Base-by-base conservation (phyloP, 306 rosid genomes). In the Vicia faba region DNA sequence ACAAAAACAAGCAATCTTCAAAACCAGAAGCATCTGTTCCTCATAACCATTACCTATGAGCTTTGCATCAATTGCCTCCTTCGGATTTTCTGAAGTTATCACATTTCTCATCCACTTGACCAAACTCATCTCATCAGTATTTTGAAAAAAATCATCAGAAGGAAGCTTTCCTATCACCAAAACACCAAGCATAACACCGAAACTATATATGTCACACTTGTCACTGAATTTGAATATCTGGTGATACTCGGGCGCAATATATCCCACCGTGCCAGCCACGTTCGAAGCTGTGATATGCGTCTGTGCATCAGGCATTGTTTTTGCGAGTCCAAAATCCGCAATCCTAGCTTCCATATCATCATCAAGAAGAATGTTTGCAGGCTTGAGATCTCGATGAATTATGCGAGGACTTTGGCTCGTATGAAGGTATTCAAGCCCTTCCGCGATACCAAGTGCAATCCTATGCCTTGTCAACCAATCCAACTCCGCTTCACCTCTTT, bases 321-420 rank as follows among this genome's bases (percentile, higher is more conserved):
- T 90, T 0, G 99, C 99, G 2, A 88, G 87, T 31, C 99, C 97
- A n/a, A 95, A 95, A 84, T 95, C 96, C 2, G 99, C 90, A 13
- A 95, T 90, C 4, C 99, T 65, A 8, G 97, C 99, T 53, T 88
- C 99, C 95, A 90, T 85, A 28, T 90, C 83, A 55, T 88, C 99
- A 4, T 95, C 99, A 1, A 95, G 87, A 48, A 95, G 85, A 41
- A 90, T 55, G 18, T 90, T 95, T 15, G 80, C 97, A 0, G 97
- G 92, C 83, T 88, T 85, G 64, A 95, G 85, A 76, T 88, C 97
- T 5, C 99, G 73, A 23, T 95, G 99, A 56, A 90, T 95, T 0
- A 95, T 95, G 8, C 86, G 80, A 0, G 97, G 96, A 54, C 23
- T 82, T 45, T 86, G 97, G 64, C 19, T 18, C 69, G 71, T 1